A percentile compares a stretch with the other conserved stretches of the same genome.
phyloP scores from a whole-genome alignment of 768 basidiomycete species.

The Dendrothele bispora region DNA sequence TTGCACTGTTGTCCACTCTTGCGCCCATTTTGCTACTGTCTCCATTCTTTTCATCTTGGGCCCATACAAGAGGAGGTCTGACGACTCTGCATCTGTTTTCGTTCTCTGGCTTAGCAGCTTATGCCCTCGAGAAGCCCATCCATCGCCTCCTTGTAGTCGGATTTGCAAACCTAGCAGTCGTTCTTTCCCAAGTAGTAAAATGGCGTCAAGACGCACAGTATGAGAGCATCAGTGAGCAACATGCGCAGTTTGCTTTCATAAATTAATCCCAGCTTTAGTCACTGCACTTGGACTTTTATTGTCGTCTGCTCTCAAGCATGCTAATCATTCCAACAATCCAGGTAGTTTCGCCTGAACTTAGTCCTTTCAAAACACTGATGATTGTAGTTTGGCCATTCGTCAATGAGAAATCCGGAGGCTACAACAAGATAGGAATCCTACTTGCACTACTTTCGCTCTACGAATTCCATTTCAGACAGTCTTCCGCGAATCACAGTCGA shows the following conservation, averaged over 20 bases:
- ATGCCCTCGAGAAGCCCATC: conserved; percentile 46
- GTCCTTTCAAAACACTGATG: background rate
- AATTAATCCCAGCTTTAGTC: conserved; percentile 38
- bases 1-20: conserved; percentile 69
- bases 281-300: conserved; percentile 65
- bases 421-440: conserved; percentile 64
- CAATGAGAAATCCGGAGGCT: conserved; percentile 62
- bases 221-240: conserved; percentile 47
- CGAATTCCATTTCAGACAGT: conserved; percentile 51
- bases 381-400: conserved; percentile 76
- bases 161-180: conserved; percentile 47
- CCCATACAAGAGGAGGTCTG: conserved; percentile 47
- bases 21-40: conserved; percentile 64
- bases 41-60: conserved; percentile 42
- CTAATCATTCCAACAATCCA: conserved; percentile 81
- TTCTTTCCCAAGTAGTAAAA: conserved; percentile 50
- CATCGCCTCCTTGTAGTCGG: conserved; percentile 59
- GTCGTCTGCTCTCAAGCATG: conserved; percentile 70
- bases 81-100: conserved; percentile 48
- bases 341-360: conserved; percentile 33
- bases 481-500: too few relatives aligned
- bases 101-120: conserved; percentile 55
- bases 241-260: background rate
- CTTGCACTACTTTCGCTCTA: conserved; percentile 58
- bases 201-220: conserved; percentile 51